A percentile compares a stretch with the other conserved stretches of the same genome.
Conservation (phyloP, 2,329 filamentous ascomycete genomes). For the Colletotrichum endophyticum region DNA sequence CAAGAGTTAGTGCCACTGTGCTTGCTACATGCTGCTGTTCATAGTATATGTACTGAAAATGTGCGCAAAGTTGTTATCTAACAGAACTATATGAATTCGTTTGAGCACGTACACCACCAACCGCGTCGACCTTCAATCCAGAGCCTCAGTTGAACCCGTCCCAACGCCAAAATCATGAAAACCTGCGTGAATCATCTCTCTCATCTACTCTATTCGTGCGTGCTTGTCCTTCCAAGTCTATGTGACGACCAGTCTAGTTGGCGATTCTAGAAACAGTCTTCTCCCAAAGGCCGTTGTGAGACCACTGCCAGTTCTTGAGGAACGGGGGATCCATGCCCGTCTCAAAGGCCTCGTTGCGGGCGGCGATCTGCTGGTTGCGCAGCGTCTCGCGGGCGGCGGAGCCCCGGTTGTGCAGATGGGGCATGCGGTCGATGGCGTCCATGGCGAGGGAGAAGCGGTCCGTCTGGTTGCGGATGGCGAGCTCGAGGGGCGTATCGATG, state of each 20-base stretch:
- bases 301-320: conserved; percentile 72
- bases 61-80: neutral
- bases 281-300: conserved; percentile 46
- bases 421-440: conserved; percentile 74
- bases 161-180: neutral
- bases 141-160: neutral
- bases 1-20: neutral
- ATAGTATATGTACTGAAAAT: neutral
- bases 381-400: conserved; percentile 67
- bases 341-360: conserved; percentile 70
- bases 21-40: neutral
- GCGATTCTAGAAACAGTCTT: conserved; percentile 24
- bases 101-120: neutral
- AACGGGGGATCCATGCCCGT: conserved; percentile 71
- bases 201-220: neutral
- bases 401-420: conserved; percentile 66
- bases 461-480: conserved; percentile 78
- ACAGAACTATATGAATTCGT: neutral
- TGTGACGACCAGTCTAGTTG: neutral
- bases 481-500: conserved; percentile 80
- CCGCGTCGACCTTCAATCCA: neutral
- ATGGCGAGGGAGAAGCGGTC: conserved; percentile 81
- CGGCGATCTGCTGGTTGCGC: conserved; percentile 67
- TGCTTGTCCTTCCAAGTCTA: neutral
- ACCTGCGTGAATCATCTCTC: neutral